Base-by-base conservation (phyloP, 2,329 filamentous ascomycete genomes). In the Fusarium piperis region DNA sequence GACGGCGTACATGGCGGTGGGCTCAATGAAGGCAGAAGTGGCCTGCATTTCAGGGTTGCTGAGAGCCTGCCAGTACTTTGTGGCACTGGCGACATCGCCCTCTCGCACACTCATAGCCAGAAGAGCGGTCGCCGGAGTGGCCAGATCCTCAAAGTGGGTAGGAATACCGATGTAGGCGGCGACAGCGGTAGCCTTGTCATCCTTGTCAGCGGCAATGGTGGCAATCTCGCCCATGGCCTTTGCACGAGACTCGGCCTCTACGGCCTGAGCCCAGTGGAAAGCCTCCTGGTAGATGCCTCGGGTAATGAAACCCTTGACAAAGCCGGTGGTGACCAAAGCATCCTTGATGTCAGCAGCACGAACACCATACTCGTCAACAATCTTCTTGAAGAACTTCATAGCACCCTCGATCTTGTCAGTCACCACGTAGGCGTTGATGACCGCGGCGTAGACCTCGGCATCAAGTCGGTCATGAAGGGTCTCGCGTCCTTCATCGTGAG, bases 1-100 rank as follows among this genome's bases (percentile, higher is more conserved):
- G 64, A 97, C 90, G 15, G 93, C 90, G 77, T 95, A 97, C 94
- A 98, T 97, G 64, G 93, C 90, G 13, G 94, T 92, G 26, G 94
- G 93, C 83, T 97, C 94, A 69, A 97, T 92, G 80, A 97, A 92
- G 33, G 90, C 85, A 60, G 87, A 80, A 13, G 88, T 87, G 35
- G 90, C 87, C 58, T 87, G 84, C 76, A 89, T 86, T 65, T 90
- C 87, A 3, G 90, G 87, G 39, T 85, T 87, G 70, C 87, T 90
- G 60, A 98, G 85, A 63, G 93, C 85, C 59, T 90, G 88, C 94
- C 95, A 98, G 83, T 94, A 95, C 71, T 91, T 88, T 71, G 92
- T 89, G 57, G 95, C 95, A 62, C 90, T 88, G 26, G 91, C 85
- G 65, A 97, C 89, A 80, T 97, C 92, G 65, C 93, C 94, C 71